Evolutionary conservation across 257 asterid species (phyloP), one percentile per base, ranked within the genome.

Genomic region (Vinca minor): DNA sequence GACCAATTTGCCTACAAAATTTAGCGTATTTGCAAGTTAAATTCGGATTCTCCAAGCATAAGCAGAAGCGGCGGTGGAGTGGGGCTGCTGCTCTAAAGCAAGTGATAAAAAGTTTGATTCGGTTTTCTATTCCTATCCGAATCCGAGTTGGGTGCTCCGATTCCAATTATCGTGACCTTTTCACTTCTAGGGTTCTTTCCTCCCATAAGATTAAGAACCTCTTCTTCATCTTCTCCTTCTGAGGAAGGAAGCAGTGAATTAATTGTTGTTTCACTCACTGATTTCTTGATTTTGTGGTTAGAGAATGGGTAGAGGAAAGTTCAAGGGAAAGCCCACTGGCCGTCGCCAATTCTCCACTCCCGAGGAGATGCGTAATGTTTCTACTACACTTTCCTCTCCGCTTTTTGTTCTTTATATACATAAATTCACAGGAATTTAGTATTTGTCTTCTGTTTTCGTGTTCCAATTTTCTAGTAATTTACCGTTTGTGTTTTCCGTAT

Each of bases 321-420:
- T 80, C 56, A 80, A 76, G 74, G 82, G 80, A 50, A 80, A 80
- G 59, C 85, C 85, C 64, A 80, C 85, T 63, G 85, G 85, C 56
- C 85, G 80, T 60, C 85, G 85, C 71, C 85, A 77, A 62, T 80
- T 80, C 73, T 68, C 82, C 69, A 77, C 77, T 35, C 79, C 76
- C 0, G 85, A 80, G 47, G 80, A 80, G 78, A 72, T 80, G 66
- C 39, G 85, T 80, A n/a, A 74, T 41, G 80, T 69, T 20, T 57
- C 12, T 31, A 34, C 10, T 15, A n/a, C n/a, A n/a, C n/a, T n/a
- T 55, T 47, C 39, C 12, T 4, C 55, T 47, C n/a, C 36, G n/a
- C n/a, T 32, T 8, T 66, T 0, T 26, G n/a, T 12, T 25, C 23
- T 53, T n/a, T 5, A 44, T 18, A 1, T 41, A 32, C 56, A 56